A percentile compares a stretch with the other conserved stretches of the same genome.
Conservation (phyloP, 306 rosid species). For the Quercus cerris region DNA sequence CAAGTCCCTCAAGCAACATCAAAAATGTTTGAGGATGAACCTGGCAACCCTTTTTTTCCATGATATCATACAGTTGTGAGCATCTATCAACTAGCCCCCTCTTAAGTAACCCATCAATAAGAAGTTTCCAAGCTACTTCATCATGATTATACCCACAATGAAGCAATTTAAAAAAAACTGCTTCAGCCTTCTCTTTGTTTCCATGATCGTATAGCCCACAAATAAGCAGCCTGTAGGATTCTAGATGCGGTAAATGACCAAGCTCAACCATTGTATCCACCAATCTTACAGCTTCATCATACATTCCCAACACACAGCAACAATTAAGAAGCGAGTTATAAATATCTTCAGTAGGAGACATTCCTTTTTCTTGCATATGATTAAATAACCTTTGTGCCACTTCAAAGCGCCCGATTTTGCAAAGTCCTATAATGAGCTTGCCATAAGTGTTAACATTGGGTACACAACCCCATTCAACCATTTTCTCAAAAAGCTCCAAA, state of each 20-base stretch:
- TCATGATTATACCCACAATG: conserved; percentile 56
- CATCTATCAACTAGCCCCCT: conserved; percentile 56
- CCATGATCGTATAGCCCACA: conserved; percentile 63
- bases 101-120: conserved; percentile 71
- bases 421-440: conserved; percentile 70
- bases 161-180: conserved; percentile 49
- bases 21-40: conserved; percentile 70
- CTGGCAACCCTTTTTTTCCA: conserved; percentile 60
- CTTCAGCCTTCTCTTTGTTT: conserved; percentile 55
- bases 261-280: conserved; percentile 58
- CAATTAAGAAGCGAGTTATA: conserved; percentile 59
- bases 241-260: conserved; percentile 63
- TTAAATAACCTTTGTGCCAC: conserved; percentile 47
- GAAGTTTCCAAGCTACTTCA: conserved; percentile 85
- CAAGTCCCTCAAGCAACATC: conserved; percentile 58
- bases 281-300: conserved; percentile 53
- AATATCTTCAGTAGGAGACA: conserved; percentile 50
- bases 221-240: conserved; percentile 63
- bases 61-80: conserved; percentile 56
- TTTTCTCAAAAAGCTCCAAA: conserved; percentile 55
- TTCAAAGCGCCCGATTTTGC: conserved; percentile 48
- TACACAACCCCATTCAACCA: conserved; percentile 56
- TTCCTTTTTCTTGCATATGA: conserved; percentile 55
- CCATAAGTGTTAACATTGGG: conserved; percentile 60
- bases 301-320: conserved; percentile 54